A percentile compares a stretch with the other conserved stretches of the same genome.
phyloP scores from a whole-genome alignment of 2,329 filamentous ascomycete genomes.

The Mycosphaerella sp. region DNA sequence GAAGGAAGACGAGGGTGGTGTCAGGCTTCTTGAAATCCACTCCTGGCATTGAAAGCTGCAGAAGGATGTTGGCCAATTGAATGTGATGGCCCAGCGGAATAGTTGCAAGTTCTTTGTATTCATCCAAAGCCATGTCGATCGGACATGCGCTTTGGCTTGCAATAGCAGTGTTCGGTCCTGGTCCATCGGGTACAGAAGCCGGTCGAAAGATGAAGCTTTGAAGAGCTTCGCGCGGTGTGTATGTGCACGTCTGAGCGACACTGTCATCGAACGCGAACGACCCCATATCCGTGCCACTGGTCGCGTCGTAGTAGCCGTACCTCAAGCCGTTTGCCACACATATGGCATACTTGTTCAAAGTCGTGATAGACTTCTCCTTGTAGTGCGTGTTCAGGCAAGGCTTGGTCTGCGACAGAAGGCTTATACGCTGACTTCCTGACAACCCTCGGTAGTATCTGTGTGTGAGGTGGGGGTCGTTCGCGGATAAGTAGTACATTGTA shows the following conservation, averaged over 20 bases:
- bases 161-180: slow-evolving; percentile 30
- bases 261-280: slow-evolving; percentile 11
- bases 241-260: slow-evolving; percentile 28
- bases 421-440: slow-evolving; percentile 1
- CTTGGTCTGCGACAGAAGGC: slow-evolving; percentile 44
- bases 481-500: slow-evolving; percentile 12
- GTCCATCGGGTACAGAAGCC: slow-evolving; percentile 15
- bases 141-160: slow-evolving; percentile 49
- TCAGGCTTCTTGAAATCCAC: slow-evolving; percentile 56
- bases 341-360: slow-evolving; percentile 39
- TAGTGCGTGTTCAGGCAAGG: slow-evolving; percentile 48
- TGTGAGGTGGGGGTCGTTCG: slow-evolving; percentile 21
- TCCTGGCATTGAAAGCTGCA: slow-evolving; percentile 48
- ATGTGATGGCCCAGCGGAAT: slow-evolving; percentile 43
- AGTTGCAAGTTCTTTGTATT: slow-evolving; percentile 49
- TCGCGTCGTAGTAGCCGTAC: slow-evolving; percentile 46
- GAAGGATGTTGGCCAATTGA: slow-evolving; percentile 46
- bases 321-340: slow-evolving; percentile 44
- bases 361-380: slow-evolving; percentile 35
- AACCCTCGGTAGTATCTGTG: neutral
- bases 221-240: slow-evolving; percentile 33
- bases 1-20: slow-evolving; percentile 46
- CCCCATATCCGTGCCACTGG: slow-evolving; percentile 1
- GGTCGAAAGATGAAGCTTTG: slow-evolving; percentile 13
- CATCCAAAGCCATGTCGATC: slow-evolving; percentile 42